Evolutionary conservation across 78 protist genomes (phyloP).

Genomic region (Dictyostelium discoideum): DNA sequence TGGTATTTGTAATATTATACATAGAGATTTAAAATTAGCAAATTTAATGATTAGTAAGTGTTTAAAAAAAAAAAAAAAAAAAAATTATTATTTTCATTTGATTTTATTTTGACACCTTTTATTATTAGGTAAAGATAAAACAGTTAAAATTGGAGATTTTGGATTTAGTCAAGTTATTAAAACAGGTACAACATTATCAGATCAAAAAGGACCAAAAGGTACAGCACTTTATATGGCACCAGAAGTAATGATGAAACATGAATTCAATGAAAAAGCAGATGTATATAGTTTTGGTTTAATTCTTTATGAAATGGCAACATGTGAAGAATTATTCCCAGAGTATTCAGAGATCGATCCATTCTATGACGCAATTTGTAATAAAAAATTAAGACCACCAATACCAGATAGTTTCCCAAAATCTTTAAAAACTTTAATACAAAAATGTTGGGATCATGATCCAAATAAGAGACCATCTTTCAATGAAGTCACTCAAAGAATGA

Average conservation of each 20-base stretch:
- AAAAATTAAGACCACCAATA: constrained; percentile 65
- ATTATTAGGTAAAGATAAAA: constrained; percentile 20
- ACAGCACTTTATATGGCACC: constrained; percentile 86
- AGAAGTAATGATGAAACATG: constrained; percentile 83
- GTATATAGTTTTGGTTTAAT: constrained; percentile 85
- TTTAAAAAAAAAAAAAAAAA: background rate
- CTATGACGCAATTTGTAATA: constrained; percentile 75
- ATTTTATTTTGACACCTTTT: constrained; percentile 1
- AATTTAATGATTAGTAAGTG: constrained; percentile 59
- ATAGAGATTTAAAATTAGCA: constrained; percentile 81
- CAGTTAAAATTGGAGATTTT: constrained; percentile 84
- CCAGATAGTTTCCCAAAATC: constrained; percentile 46
- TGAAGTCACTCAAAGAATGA: constrained; percentile 43
- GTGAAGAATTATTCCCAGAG: constrained; percentile 80
- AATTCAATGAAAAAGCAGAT: constrained; percentile 83
- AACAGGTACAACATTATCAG: constrained; percentile 56
- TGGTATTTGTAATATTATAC: constrained; percentile 77
- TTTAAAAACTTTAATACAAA: constrained; percentile 14
- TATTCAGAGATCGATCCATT: constrained; percentile 74
- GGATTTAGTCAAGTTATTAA: constrained; percentile 82
- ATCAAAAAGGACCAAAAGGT: constrained; percentile 83
- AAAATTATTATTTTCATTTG: background rate
- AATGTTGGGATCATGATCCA: constrained; percentile 84
- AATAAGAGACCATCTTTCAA: constrained; percentile 70
- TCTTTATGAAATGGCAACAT: constrained; percentile 74